Base-by-base conservation (phyloP, 140 eudicot genomes). In the Stevia rebaudiana region DNA sequence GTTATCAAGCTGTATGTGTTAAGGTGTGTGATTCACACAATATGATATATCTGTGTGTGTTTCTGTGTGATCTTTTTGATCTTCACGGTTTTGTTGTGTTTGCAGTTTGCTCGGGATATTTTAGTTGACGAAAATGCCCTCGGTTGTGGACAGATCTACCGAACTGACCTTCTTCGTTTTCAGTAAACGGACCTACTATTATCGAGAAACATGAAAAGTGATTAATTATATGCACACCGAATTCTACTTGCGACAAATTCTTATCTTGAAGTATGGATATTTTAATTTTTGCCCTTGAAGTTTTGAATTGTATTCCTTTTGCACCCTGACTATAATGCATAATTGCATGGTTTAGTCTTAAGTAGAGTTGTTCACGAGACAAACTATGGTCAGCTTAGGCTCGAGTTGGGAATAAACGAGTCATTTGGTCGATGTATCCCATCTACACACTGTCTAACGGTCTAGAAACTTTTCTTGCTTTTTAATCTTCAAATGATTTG, bases 201-300 rank as follows among this genome's bases (percentile, higher is more conserved):
- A 46, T 74, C 74, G 74, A 74, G 74, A 74, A 74, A 74, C 57
- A 74, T 66, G 42, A 74, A 74, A 74, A 40, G 74, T 40, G 53
- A 58, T 57, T 74, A 56, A 58, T 56, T 66, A 35, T 66, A 74
- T 57, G 68, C 69, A 57, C 74, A 57, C 79, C 68, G 54, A 55
- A 65, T 54, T 55, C 48, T 66, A 44, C 61, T 73, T 16, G 2
- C 71, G 77, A 72, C 77, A 73, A 43, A 63, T 74, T 73, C 15
- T 46, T 64, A 60, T 66, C 35, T n/a, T n/a, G 55, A 59, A 58
- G 17, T 5, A 3, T 37, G 57, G 2, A 13, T 41, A 18, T 43
- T 63, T 63, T 72, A 8, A 3, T 64, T 73, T 35, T 33, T 1
- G 3, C 23, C 66, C 66, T 24, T 43, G 4, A 3, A 23, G 11